These are phyloP conservation scores for Ogataea methanolica DNA, from an alignment of 805 yeast species.

Conservation along the genomic window DNA sequence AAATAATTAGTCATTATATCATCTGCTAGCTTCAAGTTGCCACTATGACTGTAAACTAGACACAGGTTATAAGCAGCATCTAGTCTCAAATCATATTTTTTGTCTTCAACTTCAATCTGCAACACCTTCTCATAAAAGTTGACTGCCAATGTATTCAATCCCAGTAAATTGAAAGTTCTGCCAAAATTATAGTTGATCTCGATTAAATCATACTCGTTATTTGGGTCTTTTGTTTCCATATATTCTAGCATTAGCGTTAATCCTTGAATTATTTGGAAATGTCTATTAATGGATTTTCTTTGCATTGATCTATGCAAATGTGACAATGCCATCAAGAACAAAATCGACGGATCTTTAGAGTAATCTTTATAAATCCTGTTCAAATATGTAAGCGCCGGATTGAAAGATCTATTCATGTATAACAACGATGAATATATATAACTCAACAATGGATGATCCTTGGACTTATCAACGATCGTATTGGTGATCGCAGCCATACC, in stretches of 20 bases:
- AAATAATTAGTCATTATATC: conserved; percentile 62
- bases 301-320: conserved; percentile 91
- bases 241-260: conserved; percentile 75
- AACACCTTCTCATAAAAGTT: conserved; percentile 70
- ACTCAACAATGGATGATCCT: conserved; percentile 57
- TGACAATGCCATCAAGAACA: conserved; percentile 69
- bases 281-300: conserved; percentile 79
- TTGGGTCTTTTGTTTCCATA: conserved; percentile 35
- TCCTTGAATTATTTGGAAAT: conserved; percentile 84
- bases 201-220: conserved; percentile 49
- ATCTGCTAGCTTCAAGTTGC: conserved; percentile 63
- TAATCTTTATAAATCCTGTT: conserved; percentile 63
- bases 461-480: conserved; percentile 38
- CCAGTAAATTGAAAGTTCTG: conserved; percentile 77
- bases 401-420: conserved; percentile 76
- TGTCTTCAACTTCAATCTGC: conserved; percentile 40
- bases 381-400: conserved; percentile 76
- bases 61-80: conserved; percentile 87
- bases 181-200: conserved; percentile 85
- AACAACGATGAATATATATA: conserved; percentile 77
- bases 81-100: conserved; percentile 45
- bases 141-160: conserved; percentile 69
- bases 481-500: conserved; percentile 79
- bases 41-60: conserved; percentile 69
- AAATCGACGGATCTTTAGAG: conserved; percentile 73